A percentile compares a stretch with the other conserved stretches of the same genome.
Evolutionary conservation across 345 rosid species (phyloP).

Genomic region (Citrus trifoliata): DNA sequence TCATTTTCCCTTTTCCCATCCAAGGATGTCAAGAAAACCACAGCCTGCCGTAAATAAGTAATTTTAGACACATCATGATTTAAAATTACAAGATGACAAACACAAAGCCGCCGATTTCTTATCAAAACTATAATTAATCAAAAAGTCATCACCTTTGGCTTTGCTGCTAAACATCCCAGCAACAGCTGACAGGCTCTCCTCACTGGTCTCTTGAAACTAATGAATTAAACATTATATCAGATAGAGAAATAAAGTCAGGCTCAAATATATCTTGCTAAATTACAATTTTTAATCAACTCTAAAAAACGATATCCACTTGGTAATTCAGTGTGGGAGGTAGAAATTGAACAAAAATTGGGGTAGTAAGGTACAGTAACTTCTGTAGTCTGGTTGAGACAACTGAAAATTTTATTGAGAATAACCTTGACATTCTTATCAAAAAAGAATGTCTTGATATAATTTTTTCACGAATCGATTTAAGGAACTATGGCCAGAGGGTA

Average conservation of each 20-base stretch:
- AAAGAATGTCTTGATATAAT: too few relatives aligned
- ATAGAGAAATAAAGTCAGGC: slow-evolving; percentile 18
- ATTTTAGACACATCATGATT: neutral
- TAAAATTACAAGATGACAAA: neutral
- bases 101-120: neutral
- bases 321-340: neutral
- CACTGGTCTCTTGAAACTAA: slow-evolving; percentile 93
- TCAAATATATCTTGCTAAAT: neutral
- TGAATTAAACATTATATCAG: slow-evolving; percentile 15
- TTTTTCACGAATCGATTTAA: too few relatives aligned
- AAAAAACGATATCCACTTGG: neutral
- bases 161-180: slow-evolving; percentile 99
- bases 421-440: too few relatives aligned
- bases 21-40: neutral
- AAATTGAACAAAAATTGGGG: too few relatives aligned
- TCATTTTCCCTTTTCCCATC: neutral
- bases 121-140: neutral
- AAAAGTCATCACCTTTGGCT: slow-evolving; percentile 75
- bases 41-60: neutral
- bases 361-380: too few relatives aligned
- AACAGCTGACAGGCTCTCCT: slow-evolving; percentile 92
- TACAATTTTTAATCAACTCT: neutral
- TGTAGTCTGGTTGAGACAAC: too few relatives aligned
- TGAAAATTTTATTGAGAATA: too few relatives aligned
- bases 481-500: too few relatives aligned